Percentiles rank a stretch among this genome's conserved stretches.
Evolutionary conservation across 2,329 filamentous ascomycete genomes (phyloP).

Genomic region (Eutypa lata): DNA sequence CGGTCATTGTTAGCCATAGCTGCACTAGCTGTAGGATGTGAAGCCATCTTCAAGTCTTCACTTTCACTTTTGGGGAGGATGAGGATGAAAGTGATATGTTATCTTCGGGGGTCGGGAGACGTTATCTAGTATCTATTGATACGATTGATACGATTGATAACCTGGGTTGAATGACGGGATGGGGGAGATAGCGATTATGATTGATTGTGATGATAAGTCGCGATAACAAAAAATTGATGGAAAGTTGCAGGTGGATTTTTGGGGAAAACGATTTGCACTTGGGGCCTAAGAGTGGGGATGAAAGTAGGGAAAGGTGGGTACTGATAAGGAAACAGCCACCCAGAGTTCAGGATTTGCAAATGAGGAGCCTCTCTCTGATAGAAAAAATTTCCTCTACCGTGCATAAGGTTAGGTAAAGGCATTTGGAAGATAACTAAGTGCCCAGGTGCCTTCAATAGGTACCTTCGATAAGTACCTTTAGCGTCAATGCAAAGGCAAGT

Average conservation of each 20-base stretch:
- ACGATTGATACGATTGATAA: slow-evolving; percentile 9
- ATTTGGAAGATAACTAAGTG: not conserved
- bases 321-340: slow-evolving; percentile 17
- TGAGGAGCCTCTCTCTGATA: not conserved
- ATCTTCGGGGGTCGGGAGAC: not conserved
- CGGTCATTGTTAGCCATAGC: slow-evolving; percentile 54
- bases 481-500: not conserved
- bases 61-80: too few species aligned
- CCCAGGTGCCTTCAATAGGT: too few species aligned
- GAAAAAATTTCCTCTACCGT: not conserved
- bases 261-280: not conserved
- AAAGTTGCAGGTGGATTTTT: not conserved
- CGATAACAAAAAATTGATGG: slow-evolving; percentile 1
- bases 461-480: too few species aligned
- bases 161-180: slow-evolving; percentile 8
- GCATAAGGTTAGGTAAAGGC: not conserved
- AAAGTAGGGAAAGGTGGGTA: slow-evolving; percentile 14
- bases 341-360: slow-evolving; percentile 1
- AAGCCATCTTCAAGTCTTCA: slow-evolving; percentile 29
- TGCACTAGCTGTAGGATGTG: slow-evolving; percentile 38
- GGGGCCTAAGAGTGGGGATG: slow-evolving; percentile 4
- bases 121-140: slow-evolving; percentile 7
- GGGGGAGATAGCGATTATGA: slow-evolving; percentile 16
- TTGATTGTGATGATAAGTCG: slow-evolving; percentile 6
- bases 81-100: too few species aligned